A percentile compares a stretch with the other conserved stretches of the same genome.
Conservation (phyloP, 1,284 basidiomycete species). For the Tilletia walkeri region DNA sequence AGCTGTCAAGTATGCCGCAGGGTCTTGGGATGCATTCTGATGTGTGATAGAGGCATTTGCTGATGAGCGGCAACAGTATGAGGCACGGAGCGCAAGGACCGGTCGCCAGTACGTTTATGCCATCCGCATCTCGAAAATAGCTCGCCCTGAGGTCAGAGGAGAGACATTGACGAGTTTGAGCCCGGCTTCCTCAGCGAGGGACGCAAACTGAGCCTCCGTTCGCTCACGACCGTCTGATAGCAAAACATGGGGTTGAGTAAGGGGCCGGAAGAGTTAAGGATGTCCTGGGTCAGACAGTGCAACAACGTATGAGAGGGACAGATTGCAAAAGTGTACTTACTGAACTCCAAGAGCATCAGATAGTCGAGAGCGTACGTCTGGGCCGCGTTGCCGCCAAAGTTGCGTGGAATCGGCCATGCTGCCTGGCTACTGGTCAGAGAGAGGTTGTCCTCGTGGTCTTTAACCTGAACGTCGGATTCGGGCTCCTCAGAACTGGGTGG, state of each 20-base stretch:
- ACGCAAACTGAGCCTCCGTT: neutral
- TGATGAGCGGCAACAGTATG: too few relatives aligned
- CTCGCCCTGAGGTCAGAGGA: neutral
- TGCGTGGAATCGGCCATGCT: conserved; percentile 6
- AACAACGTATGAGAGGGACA: neutral
- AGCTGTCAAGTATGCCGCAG: too few relatives aligned
- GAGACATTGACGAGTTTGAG: neutral
- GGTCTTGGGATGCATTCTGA: too few relatives aligned
- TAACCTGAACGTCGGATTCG: too few relatives aligned
- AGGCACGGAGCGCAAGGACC: too few relatives aligned
- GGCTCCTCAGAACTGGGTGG: neutral
- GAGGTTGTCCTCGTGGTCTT: too few relatives aligned
- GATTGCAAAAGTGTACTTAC: neutral
- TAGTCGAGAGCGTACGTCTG: conserved; percentile 5
- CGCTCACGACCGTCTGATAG: conserved; percentile 4
- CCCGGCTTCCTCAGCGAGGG: neutral
- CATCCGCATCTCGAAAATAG: conserved; percentile 1
- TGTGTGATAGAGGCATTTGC: too few relatives aligned
- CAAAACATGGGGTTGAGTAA: neutral
- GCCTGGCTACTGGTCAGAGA: neutral
- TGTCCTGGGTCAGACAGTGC: neutral
- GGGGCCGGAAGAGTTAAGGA: too few relatives aligned
- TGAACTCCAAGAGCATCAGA: neutral
- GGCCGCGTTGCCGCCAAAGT: neutral
- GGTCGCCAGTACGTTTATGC: too few relatives aligned